A percentile compares a stretch with the other conserved stretches of the same genome.
Evolutionary conservation across 305 asterid species (phyloP).

Genomic region (Fraxinus sp.): DNA sequence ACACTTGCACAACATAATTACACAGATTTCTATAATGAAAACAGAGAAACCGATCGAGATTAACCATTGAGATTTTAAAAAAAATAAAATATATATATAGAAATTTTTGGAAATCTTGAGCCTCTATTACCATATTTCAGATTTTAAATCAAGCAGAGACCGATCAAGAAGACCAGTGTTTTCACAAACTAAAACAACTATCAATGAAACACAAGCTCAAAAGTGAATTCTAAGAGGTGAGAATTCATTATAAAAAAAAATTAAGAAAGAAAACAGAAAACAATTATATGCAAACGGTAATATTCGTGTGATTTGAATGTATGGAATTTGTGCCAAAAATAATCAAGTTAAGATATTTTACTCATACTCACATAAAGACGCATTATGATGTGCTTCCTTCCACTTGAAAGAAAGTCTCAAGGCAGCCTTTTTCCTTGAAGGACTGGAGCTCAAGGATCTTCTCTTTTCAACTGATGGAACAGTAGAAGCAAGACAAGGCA

Average conservation of each 20-base stretch:
- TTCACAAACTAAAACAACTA: not conserved
- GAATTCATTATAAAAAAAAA: not conserved
- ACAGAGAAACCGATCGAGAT: not conserved
- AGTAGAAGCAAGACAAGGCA: conserved; percentile 90
- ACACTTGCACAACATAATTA: not conserved
- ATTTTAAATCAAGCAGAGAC: not conserved
- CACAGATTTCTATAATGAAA: not conserved
- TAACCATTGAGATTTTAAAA: not conserved
- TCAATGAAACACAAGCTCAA: not conserved
- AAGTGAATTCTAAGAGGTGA: not conserved
- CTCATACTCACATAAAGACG: conserved; percentile 62
- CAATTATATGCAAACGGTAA: not conserved
- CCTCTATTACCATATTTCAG: not conserved
- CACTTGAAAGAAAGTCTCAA: conserved; percentile 73
- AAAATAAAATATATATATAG: not conserved
- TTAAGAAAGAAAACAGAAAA: not conserved
- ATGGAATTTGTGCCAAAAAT: not conserved
- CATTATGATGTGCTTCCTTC: conserved; percentile 73
- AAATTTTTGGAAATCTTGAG: not conserved
- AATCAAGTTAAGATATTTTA: not conserved
- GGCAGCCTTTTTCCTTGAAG: conserved; percentile 73
- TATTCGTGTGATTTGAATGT: not conserved
- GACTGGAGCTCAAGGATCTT: conserved; percentile 62
- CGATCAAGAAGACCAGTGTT: not conserved
- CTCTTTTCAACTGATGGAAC: conserved; percentile 67